A percentile compares a stretch with the other conserved stretches of the same genome.
Evolutionary conservation across 495 filamentous ascomycete species (phyloP).

Genomic region (Baudoinia panamericana): DNA sequence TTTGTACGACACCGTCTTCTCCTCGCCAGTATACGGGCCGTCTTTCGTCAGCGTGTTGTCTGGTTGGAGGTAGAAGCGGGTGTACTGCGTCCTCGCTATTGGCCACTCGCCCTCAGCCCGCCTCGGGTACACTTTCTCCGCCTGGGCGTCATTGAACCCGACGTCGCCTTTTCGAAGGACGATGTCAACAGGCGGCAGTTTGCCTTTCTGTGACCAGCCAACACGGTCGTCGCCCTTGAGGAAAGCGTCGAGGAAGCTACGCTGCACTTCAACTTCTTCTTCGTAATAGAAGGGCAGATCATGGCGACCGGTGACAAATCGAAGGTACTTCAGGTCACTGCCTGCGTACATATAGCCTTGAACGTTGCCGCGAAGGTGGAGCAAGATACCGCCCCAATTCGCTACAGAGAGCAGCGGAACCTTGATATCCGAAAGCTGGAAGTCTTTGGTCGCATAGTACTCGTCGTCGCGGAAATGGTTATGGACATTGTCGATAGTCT

Average conservation of each 20-base stretch:
- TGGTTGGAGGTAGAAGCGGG: slow-evolving; percentile 39
- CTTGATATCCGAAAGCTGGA: slow-evolving; percentile 46
- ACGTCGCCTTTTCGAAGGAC: slow-evolving; percentile 48
- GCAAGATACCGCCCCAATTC: slow-evolving; percentile 53
- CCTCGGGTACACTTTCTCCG: slow-evolving; percentile 31
- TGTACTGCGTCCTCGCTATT: slow-evolving; percentile 47
- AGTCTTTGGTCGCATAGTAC: slow-evolving; percentile 50
- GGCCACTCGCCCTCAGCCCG: slow-evolving; percentile 47
- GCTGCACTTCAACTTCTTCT: slow-evolving; percentile 51
- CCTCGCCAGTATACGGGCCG: slow-evolving; percentile 6
- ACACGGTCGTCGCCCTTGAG: slow-evolving; percentile 47
- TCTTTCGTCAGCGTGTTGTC: slow-evolving; percentile 27
- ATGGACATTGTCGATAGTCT: slow-evolving; percentile 43
- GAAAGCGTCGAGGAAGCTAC: slow-evolving; percentile 54
- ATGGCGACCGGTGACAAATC: slow-evolving; percentile 55
- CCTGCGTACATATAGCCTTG: slow-evolving; percentile 47
- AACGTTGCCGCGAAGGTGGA: slow-evolving; percentile 53
- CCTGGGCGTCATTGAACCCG: slow-evolving; percentile 47
- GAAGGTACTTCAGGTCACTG: slow-evolving; percentile 49
- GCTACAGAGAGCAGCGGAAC: slow-evolving; percentile 49
- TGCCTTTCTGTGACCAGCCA: slow-evolving; percentile 43
- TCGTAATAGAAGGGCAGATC: slow-evolving; percentile 60
- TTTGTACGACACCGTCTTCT: slow-evolving; percentile 37
- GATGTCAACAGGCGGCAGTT: slow-evolving; percentile 43
- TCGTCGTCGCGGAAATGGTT: slow-evolving; percentile 45